Evolutionary conservation across 495 filamentous ascomycete species (phyloP).

Genomic region (Thermothielavioides terrestris): DNA sequence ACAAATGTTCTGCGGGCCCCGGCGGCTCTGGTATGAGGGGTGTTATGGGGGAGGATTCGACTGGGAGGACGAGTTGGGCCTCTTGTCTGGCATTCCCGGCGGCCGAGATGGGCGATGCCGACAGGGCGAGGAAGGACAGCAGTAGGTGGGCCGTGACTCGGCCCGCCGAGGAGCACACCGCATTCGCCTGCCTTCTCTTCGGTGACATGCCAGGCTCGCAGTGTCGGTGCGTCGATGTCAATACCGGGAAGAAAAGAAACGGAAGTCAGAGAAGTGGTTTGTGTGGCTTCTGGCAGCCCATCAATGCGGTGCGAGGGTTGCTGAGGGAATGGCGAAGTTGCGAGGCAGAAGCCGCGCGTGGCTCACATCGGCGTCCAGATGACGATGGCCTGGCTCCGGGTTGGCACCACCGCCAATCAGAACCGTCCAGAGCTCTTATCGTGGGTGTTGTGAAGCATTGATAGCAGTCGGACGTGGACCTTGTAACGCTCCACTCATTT

Average conservation of each 20-base stretch:
- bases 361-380: conserved; percentile 2
- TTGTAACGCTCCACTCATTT: background rate
- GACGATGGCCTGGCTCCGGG: conserved; percentile 8
- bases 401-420: conserved; percentile 9
- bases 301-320: too few species aligned
- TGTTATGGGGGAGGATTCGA: conserved; percentile 27
- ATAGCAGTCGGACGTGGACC: background rate
- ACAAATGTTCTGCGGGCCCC: conserved; percentile 38
- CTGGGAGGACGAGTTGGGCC: conserved; percentile 24
- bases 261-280: background rate
- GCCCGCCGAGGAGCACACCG: conserved; percentile 41
- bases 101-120: conserved; percentile 30
- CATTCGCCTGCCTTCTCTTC: conserved; percentile 29
- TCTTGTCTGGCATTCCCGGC: conserved; percentile 10
- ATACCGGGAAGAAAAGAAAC: background rate
- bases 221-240: background rate
- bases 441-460: too few species aligned
- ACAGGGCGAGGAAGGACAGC: conserved; percentile 54
- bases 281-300: background rate
- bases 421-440: too few species aligned
- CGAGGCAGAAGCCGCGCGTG: background rate
- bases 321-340: background rate
- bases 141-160: conserved; percentile 52
- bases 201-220: conserved; percentile 30
- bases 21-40: conserved; percentile 35